Evolutionary conservation across 495 filamentous ascomycete genomes (phyloP), one percentile per base, ranked within the genome.

Genomic region (Penicillium nucicola): DNA sequence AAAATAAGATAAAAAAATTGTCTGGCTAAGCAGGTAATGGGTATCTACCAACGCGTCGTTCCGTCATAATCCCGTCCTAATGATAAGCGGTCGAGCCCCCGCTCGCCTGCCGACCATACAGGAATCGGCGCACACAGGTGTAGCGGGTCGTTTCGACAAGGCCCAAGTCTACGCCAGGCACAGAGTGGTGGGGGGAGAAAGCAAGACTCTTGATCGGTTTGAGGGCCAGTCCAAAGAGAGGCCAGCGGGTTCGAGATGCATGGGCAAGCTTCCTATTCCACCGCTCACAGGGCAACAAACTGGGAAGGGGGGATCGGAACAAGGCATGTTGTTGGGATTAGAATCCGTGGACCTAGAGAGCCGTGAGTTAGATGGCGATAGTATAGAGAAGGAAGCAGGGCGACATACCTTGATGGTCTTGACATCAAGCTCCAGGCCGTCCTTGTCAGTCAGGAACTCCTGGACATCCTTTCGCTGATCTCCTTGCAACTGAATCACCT

Each of bases 401-500:
- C 20, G 25, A 53, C 76, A 55, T 74, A 89, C 86, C 84, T 97
- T 97, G 78, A 98, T 96, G 77, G 87, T 95, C 84, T 97, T 95
- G 64, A 85, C 82, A 78, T 96, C 88, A 60, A 95, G 81, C 69
- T 86, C 88, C 52, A 97, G 77, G 55, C 95, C 93, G 64, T 90
- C 87, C 68, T 95, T 91, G 76, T 95, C 87, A 76, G 84, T 84
- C 75, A 97, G 84, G 78, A 97, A 98, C 67, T 97, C 90, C 72
- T 92, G 88, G 65, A 97, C 90, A 82, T 96, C 91, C 71, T 95
- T 92, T 74, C 93, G 92, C 79, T 98, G 93, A 74, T 98, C 93
- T 61, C 93, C 93, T 75, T 98, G 93, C 63, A 98, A 83, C 80
- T 98, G 93, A 64, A 98, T 97, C 87, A 98, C 93, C 82, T 97